Evolutionary conservation across 2,329 filamentous ascomycete species (phyloP).

Genomic region (Nigrospora osmanthi): DNA sequence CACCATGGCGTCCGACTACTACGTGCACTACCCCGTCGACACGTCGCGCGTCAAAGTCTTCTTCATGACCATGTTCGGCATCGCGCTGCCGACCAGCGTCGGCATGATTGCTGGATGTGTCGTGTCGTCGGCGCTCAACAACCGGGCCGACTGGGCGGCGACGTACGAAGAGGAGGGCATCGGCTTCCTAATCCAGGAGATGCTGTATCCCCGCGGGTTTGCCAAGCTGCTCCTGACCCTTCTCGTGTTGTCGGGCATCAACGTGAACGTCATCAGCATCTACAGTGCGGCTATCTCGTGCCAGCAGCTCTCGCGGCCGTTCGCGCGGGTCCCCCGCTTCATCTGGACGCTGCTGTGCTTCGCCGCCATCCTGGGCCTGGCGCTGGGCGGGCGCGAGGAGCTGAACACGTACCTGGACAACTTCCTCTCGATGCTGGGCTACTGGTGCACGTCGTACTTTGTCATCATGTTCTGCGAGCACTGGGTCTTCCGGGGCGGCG

Average conservation of each 20-base stretch:
- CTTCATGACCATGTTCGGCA: constrained; percentile 36
- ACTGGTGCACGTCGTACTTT: constrained; percentile 41
- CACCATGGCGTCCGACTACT: constrained; percentile 36
- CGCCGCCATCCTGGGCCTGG: constrained; percentile 33
- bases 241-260: constrained; percentile 33
- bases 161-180: constrained; percentile 29
- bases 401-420: constrained; percentile 35
- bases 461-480: constrained; percentile 40
- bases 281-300: constrained; percentile 28
- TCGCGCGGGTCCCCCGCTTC: constrained; percentile 34
- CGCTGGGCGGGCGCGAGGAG: constrained; percentile 32
- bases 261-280: constrained; percentile 37
- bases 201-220: constrained; percentile 35
- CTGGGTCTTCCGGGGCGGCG: constrained; percentile 35
- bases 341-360: constrained; percentile 39
- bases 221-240: constrained; percentile 29
- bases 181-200: constrained; percentile 34
- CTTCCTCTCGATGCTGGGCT: constrained; percentile 39
- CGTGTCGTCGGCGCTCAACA: constrained; percentile 32
- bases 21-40: constrained; percentile 37
- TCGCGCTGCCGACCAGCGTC: constrained; percentile 37
- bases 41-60: constrained; percentile 38
- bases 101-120: constrained; percentile 38
- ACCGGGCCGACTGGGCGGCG: constrained; percentile 27
- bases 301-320: constrained; percentile 33